Conservation (phyloP, 306 rosid species). For the Cucurbita argyrosperma region DNA sequence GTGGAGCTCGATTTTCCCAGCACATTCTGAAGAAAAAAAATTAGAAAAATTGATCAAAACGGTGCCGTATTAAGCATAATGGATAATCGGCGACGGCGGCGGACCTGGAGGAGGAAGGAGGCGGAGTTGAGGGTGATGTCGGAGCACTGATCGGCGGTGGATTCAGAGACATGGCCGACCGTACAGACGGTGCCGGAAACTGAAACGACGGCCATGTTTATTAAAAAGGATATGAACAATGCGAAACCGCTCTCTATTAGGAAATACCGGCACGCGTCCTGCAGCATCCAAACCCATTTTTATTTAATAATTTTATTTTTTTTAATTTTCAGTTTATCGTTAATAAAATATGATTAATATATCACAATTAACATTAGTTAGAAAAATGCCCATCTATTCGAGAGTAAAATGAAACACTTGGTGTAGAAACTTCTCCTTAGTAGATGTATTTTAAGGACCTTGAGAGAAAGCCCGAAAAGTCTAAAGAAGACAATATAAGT, state of each 20-base stretch:
- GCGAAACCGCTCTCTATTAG: conserved; percentile 75
- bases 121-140: conserved; percentile 60
- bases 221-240: conserved; percentile 57
- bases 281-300: neutral
- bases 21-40: conserved; percentile 33
- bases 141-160: conserved; percentile 15
- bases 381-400: too few species aligned
- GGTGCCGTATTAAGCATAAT: neutral
- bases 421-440: too few species aligned
- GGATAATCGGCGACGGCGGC: neutral
- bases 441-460: too few species aligned
- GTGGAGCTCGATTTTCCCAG: conserved; percentile 66
- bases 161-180: conserved; percentile 18
- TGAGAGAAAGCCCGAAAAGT: too few species aligned
- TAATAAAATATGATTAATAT: too few species aligned
- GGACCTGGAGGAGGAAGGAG: conserved; percentile 81
- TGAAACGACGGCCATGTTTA: conserved; percentile 59
- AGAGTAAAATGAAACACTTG: too few species aligned
- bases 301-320: too few species aligned
- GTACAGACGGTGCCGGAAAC: conserved; percentile 59
- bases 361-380: too few species aligned
- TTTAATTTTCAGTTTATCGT: neutral
- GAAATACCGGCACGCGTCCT: conserved; percentile 73
- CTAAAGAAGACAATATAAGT: too few species aligned
- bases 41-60: neutral